These are phyloP conservation scores for Fusarium sororula DNA, from an alignment of 2,329 filamentous ascomycete genomes.

Conservation along the genomic window DNA sequence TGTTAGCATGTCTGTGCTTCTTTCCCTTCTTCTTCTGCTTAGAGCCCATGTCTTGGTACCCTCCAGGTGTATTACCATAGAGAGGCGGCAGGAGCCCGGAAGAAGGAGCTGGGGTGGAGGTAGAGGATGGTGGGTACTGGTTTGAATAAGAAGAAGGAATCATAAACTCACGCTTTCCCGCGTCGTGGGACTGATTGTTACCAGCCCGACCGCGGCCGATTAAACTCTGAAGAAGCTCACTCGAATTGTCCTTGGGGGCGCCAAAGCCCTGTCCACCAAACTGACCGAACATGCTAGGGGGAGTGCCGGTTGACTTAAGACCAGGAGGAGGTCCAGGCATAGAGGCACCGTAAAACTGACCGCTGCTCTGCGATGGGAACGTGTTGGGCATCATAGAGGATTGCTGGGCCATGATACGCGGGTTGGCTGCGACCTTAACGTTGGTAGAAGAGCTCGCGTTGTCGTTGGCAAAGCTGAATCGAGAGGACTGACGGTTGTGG, in stretches of 20 bases:
- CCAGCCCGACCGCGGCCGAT: conserved; percentile 75
- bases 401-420: conserved; percentile 84
- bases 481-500: conserved; percentile 84
- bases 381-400: conserved; percentile 83
- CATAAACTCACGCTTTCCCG: conserved; percentile 98
- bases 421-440: conserved; percentile 81
- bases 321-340: conserved; percentile 95
- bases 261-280: conserved; percentile 80
- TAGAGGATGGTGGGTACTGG: conserved; percentile 83
- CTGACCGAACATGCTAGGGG: conserved; percentile 93
- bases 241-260: conserved; percentile 74
- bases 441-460: conserved; percentile 59
- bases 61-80: conserved; percentile 86
- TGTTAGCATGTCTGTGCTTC: conserved; percentile 99
- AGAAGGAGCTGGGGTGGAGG: conserved; percentile 86
- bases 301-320: conserved; percentile 92
- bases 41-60: conserved; percentile 89
- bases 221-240: conserved; percentile 78
- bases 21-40: conserved; percentile 99
- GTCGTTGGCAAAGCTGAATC: conserved; percentile 89
- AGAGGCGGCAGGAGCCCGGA: conserved; percentile 90
- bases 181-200: conserved; percentile 79
- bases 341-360: conserved; percentile 82
- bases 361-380: conserved; percentile 67
- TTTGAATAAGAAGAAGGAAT: conserved; percentile 92